Evolutionary conservation across 1,139 yeast genomes (phyloP).

Genomic region (Scheffersomyces insectosa): DNA sequence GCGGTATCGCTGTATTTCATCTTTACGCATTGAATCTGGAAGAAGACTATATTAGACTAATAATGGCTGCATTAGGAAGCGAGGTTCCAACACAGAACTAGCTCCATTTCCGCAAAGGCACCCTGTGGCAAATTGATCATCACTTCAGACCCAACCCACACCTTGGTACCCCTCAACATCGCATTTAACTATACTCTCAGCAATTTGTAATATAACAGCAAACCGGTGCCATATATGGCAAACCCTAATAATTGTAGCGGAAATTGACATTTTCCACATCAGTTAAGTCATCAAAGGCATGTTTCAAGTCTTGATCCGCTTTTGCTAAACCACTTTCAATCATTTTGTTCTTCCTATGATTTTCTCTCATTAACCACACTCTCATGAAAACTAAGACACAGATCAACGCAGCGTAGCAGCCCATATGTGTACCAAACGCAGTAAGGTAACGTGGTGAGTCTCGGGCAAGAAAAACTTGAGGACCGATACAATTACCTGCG

Average conservation of each 20-base stretch:
- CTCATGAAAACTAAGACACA: constrained; percentile 5
- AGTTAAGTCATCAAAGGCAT: constrained; percentile 35
- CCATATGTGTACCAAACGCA: constrained; percentile 6
- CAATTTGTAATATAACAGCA: too few relatives aligned
- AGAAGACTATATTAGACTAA: too few relatives aligned
- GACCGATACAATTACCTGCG: constrained; percentile 1
- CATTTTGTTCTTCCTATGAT: constrained; percentile 16
- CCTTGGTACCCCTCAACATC: too few relatives aligned
- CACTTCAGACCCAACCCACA: too few relatives aligned
- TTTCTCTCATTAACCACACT: constrained; percentile 13
- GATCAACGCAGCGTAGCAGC: constrained; percentile 9
- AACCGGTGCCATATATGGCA: too few relatives aligned
- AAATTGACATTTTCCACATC: constrained; percentile 37
- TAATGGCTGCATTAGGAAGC: too few relatives aligned
- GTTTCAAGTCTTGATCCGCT: constrained; percentile 15
- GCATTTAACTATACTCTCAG: too few relatives aligned
- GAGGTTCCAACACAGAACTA: too few relatives aligned
- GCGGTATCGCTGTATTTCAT: too few relatives aligned
- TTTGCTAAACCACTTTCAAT: constrained; percentile 10
- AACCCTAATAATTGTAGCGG: constrained; percentile 15
- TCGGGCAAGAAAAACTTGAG: constrained; percentile 1
- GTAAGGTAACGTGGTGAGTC: not conserved
- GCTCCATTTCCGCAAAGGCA: too few relatives aligned
- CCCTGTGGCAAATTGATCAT: too few relatives aligned
- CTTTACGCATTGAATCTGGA: too few relatives aligned